phyloP scores from a whole-genome alignment of 140 eudicot species.

The Stevia rebaudiana region DNA sequence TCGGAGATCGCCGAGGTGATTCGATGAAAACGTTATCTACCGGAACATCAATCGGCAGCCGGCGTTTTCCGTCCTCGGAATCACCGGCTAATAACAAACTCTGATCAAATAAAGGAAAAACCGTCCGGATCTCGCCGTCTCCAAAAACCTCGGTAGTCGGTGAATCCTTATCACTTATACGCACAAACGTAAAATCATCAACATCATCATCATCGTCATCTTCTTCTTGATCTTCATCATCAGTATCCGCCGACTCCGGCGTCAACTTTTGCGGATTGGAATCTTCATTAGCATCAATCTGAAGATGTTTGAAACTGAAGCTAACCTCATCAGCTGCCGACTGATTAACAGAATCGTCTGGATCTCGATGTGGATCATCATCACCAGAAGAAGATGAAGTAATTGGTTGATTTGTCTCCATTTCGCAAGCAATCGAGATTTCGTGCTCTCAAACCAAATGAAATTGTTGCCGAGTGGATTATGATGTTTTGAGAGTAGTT shows the following conservation, averaged over 20 bases:
- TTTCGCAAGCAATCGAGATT: not conserved
- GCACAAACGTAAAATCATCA: constrained; percentile 54
- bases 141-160: constrained; percentile 28
- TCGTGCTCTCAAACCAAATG: not conserved
- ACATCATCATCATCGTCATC: constrained; percentile 52
- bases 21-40: constrained; percentile 54
- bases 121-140: constrained; percentile 46
- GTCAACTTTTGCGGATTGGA: not conserved
- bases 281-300: not conserved
- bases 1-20: constrained; percentile 23
- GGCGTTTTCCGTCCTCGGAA: constrained; percentile 16
- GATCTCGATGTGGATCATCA: constrained; percentile 3
- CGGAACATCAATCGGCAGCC: constrained; percentile 34
- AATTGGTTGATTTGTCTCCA: not conserved
- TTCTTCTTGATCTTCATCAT: constrained; percentile 26
- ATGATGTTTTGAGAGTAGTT: not conserved
- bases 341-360: not conserved
- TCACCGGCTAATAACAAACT: constrained; percentile 27
- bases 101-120: constrained; percentile 49
- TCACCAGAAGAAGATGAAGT: not conserved
- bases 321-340: not conserved
- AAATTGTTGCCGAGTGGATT: not conserved
- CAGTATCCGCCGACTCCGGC: constrained; percentile 13
- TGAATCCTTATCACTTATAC: constrained; percentile 22
- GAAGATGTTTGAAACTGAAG: not conserved